A percentile compares a stretch with the other conserved stretches of the same genome.
Conservation (phyloP, 345 rosid genomes). For the Gossypium raimondii region DNA sequence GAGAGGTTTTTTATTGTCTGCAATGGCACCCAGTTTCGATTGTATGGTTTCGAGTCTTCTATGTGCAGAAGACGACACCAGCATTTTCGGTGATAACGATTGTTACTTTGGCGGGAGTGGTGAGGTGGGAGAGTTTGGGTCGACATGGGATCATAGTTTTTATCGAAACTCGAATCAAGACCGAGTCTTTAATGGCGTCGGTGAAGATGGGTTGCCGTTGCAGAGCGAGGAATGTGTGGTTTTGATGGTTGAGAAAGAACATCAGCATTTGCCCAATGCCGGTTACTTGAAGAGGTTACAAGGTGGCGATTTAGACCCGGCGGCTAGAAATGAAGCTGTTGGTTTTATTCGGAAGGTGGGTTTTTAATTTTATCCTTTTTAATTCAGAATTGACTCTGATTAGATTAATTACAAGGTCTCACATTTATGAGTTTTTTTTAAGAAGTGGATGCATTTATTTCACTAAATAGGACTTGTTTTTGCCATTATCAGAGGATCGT, state of each 20-base stretch:
- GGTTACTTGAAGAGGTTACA: conserved; percentile 53
- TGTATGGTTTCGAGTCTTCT: conserved; percentile 43
- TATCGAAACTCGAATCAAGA: conserved; percentile 26
- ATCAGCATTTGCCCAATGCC: conserved; percentile 41
- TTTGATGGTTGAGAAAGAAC: conserved; percentile 54
- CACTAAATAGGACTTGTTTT: neutral
- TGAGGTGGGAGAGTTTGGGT: conserved; percentile 34
- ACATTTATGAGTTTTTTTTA: neutral
- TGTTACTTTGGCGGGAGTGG: conserved; percentile 10
- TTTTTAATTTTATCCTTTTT: neutral
- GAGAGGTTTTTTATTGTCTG: conserved; percentile 1
- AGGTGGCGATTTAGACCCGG: conserved; percentile 50
- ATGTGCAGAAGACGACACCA: conserved; percentile 46
- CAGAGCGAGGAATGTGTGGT: conserved; percentile 55
- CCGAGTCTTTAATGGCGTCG: conserved; percentile 22
- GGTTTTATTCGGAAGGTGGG: conserved; percentile 67
- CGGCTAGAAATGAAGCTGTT: conserved; percentile 46
- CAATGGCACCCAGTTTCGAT: conserved; percentile 69
- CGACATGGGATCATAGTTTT: conserved; percentile 26
- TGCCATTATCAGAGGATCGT: neutral
- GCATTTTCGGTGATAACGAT: conserved; percentile 44
- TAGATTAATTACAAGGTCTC: neutral
- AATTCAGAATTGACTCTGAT: neutral
- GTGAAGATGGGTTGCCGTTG: conserved; percentile 31
- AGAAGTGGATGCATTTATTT: neutral